phyloP scores from a whole-genome alignment of 1,139 yeast species.

The Candida mesenterica region DNA sequence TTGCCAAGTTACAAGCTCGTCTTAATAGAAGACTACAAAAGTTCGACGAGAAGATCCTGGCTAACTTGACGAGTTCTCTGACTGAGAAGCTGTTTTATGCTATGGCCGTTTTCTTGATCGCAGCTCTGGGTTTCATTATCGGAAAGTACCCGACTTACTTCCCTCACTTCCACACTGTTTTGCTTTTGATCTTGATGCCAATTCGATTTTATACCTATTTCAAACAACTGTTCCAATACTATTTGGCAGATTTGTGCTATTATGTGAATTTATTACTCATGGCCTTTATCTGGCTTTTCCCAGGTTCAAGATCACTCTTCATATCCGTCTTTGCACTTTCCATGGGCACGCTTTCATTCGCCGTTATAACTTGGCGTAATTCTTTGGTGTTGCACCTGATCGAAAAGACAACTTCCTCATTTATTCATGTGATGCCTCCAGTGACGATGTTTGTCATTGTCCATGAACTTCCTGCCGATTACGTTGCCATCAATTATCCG shows the following conservation, averaged over 20 bases:
- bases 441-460: constrained; percentile 83
- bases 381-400: constrained; percentile 88
- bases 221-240: constrained; percentile 77
- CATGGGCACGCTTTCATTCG: constrained; percentile 88
- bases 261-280: constrained; percentile 75
- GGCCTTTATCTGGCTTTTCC: constrained; percentile 78
- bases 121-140: constrained; percentile 70
- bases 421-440: constrained; percentile 91
- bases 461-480: constrained; percentile 67
- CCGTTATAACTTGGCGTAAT: constrained; percentile 95
- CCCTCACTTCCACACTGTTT: constrained; percentile 69
- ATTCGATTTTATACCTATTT: constrained; percentile 81
- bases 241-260: constrained; percentile 90
- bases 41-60: constrained; percentile 57
- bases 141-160: constrained; percentile 77
- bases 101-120: constrained; percentile 63
- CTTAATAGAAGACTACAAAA: constrained; percentile 44
- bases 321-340: constrained; percentile 83
- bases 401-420: constrained; percentile 90
- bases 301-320: constrained; percentile 68
- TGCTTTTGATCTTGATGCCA: constrained; percentile 71
- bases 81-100: constrained; percentile 86
- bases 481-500: constrained; percentile 61
- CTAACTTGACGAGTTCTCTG: constrained; percentile 50
- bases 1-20: constrained; percentile 32